Evolutionary conservation across 345 rosid species (phyloP), one percentile per base, ranked within the genome.

Genomic region (Eucalyptus fibrosa): DNA sequence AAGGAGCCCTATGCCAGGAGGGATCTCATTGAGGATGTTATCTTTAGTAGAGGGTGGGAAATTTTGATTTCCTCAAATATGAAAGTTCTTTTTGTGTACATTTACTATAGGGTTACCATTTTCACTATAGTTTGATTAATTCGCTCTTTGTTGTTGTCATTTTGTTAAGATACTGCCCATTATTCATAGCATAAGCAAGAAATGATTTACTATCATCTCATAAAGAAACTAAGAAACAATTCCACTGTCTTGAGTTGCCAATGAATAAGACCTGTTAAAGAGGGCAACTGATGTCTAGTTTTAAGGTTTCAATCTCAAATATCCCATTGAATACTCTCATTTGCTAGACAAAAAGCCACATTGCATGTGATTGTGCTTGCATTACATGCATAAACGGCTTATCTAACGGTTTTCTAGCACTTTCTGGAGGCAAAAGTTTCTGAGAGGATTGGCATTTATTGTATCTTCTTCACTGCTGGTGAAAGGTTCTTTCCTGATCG

Each of bases 11-110:
- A 83, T 50, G 91, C 96, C 3, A 92, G 92, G 72, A 93, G 94
- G 93, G 97, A 97, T 89, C 91, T 97, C 60, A 92, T 95, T 72
- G 93, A 93, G 90, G 97, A 96, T 59, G 89, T 96, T 87, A 88
- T 96, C 51, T 96, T 88, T 91, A 92, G 93, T 88, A 89, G 90
- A 86, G 87, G 85, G 93, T 94, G 87, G 90, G 94, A 86, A 24
- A 86, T 86, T 44, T 47, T 87, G 45, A 51, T 86, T 24, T 65
- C 89, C 14, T 34, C 59, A 56, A 42, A 77, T 77, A 77, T 77
- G 45, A 77, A 21, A 77, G 45, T 77, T 77, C 83, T 77, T 72
- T 19, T 21, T 77, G 83, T 21, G 47, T 77, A 77, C 45, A 37
- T 37, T 72, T 34, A 72, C 44, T 72, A 19, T 19, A 72, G 45